Base-by-base conservation (phyloP, 139 green algal species). In the Pleodorina starrii region DNA sequence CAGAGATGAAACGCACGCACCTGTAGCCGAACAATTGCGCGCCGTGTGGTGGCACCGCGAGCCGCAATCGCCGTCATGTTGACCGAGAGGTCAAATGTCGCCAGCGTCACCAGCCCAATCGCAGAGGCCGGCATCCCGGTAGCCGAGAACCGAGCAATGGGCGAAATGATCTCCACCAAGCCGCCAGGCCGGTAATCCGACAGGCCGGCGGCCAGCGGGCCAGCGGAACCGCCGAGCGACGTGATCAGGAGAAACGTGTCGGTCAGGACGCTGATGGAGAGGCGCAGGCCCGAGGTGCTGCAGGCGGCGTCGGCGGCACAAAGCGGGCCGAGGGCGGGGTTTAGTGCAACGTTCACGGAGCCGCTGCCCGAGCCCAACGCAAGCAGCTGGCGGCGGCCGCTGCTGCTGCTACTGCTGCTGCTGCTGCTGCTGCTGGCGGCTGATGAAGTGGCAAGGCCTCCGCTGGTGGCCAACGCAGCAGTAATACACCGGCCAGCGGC, bases 261-360 rank as follows among this genome's bases (percentile, higher is more conserved):
- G 17, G 27, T 14, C 5, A 76, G 3, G 0, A 60, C 19, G 4
- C 23, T 76, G 1, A 86, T 19, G 27, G 59, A 43, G 14, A 86
- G 16, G 3, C 80, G 48, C 40, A 86, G 16, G 29, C 57, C 80
- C 35, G 14, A 12, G 35, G 59, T 35, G 35, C 40, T 27, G 59
- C 80, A 86, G 27, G 10, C 3, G n/a, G 42, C 0, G 16, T 76
- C 80, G 29, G 80, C 59, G 42, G 80, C n/a, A 43, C 80, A 86
- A 12, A 86, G 80, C 1, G 10, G 9, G 27, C 80, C 80, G 25
- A 76, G 42, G 59, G 80, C 29, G 14, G 80, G 59, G 60, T 76
- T 74, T 7, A 86, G 60, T 7, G 57, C 16, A 40, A 43, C 59
- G 38, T 38, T 44, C n/a, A 57, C 80, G 5, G 59, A 23, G 4